Evolutionary conservation across 2,329 filamentous ascomycete genomes (phyloP).

Genomic region (Aspergillus terreus): DNA sequence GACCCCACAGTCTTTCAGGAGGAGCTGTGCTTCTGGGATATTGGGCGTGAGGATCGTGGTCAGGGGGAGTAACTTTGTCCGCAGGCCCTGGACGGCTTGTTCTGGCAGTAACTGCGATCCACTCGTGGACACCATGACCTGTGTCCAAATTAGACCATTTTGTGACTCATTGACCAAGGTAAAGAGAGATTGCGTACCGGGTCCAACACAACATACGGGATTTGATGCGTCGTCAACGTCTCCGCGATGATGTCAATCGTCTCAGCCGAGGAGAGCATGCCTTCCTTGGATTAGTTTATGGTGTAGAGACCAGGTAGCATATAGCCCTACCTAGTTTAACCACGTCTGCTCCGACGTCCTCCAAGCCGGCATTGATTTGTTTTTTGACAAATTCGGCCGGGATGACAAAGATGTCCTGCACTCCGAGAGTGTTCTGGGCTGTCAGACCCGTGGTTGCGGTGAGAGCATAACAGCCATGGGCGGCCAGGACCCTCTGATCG

Average conservation of each 20-base stretch:
- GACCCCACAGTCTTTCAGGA: constrained; percentile 40
- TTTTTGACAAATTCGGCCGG: constrained; percentile 75
- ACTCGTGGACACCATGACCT: constrained; percentile 77
- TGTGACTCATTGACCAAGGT: background rate
- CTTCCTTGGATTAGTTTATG: constrained; percentile 40
- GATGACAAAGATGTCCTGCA: constrained; percentile 74
- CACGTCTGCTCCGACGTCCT: constrained; percentile 82
- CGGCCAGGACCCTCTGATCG: constrained; percentile 89
- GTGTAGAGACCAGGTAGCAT: background rate
- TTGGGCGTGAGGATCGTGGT: constrained; percentile 48
- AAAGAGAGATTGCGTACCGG: constrained; percentile 55
- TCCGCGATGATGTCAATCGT: constrained; percentile 67
- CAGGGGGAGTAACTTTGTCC: constrained; percentile 39
- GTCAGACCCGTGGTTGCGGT: constrained; percentile 93
- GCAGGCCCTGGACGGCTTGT: constrained; percentile 39
- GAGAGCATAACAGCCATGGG: constrained; percentile 92
- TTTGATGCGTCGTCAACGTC: constrained; percentile 55
- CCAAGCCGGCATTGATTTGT: constrained; percentile 80
- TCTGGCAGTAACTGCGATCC: constrained; percentile 45
- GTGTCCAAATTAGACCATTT: constrained; percentile 13
- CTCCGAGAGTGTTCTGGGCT: constrained; percentile 88
- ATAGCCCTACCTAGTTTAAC: constrained; percentile 72
- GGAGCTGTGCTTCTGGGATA: constrained; percentile 45
- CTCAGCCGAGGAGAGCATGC: constrained; percentile 74
- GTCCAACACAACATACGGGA: constrained; percentile 65